Evolutionary conservation across 129 eudicot species (phyloP).

Genomic region (Flaveria ramosissima): DNA sequence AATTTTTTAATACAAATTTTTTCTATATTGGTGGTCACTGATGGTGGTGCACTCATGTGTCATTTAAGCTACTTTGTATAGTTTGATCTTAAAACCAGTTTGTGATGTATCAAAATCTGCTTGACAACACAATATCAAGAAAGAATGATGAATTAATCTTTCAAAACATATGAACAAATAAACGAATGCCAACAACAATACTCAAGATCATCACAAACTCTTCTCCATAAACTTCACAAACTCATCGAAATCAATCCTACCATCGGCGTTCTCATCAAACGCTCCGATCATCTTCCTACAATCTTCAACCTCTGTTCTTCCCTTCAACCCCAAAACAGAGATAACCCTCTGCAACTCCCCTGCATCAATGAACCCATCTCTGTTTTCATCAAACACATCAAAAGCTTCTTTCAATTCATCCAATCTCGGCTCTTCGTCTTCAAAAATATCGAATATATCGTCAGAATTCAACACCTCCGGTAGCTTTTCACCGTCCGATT

Average conservation of each 20-base stretch:
- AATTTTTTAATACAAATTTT: too few species aligned
- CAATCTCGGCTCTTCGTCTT: slow-evolving; percentile 53
- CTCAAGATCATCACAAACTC: slow-evolving; percentile 28
- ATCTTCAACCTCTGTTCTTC: slow-evolving; percentile 46
- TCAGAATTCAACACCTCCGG: slow-evolving; percentile 45
- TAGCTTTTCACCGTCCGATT: slow-evolving; percentile 29
- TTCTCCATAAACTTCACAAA: slow-evolving; percentile 66
- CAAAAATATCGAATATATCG: slow-evolving; percentile 50
- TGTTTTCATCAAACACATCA: slow-evolving; percentile 75
- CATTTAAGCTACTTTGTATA: too few species aligned
- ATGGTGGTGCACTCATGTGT: too few species aligned
- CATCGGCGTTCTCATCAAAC: slow-evolving; percentile 66
- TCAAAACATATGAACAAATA: slow-evolving; percentile 12
- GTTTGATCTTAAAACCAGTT: too few species aligned
- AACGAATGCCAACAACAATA: slow-evolving; percentile 21
- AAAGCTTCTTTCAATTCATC: slow-evolving; percentile 77
- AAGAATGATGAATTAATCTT: slow-evolving; percentile 7
- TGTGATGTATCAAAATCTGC: background rate
- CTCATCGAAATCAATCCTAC: slow-evolving; percentile 56
- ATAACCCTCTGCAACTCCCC: slow-evolving; percentile 69
- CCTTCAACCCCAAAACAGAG: slow-evolving; percentile 52
- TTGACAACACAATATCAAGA: background rate
- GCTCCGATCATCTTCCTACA: slow-evolving; percentile 77
- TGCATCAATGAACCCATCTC: slow-evolving; percentile 85
- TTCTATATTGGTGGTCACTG: too few species aligned